Percentiles rank a stretch among this genome's conserved stretches.
These are phyloP conservation scores for Botryosphaeria dothidea DNA, from an alignment of 2,329 filamentous ascomycete species.

Conservation along the genomic window DNA sequence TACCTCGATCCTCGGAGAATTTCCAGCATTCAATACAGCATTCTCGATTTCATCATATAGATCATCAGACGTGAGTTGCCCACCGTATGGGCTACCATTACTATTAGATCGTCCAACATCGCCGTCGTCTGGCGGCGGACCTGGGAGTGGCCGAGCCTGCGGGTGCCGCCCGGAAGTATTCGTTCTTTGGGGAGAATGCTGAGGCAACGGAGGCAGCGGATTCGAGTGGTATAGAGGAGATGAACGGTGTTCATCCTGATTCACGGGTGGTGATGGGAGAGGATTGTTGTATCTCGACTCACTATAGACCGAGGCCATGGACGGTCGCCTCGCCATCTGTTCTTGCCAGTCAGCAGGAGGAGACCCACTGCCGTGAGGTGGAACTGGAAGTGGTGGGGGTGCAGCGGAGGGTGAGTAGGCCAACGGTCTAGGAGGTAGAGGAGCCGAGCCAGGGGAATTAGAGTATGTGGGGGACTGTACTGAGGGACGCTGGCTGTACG, in stretches of 20 bases:
- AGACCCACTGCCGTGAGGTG: conserved; percentile 32
- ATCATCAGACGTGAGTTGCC: conserved; percentile 51
- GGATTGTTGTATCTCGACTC: conserved; percentile 15
- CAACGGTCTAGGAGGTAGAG: conserved; percentile 24
- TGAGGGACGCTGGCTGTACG: conserved; percentile 14
- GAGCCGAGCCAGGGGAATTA: conserved; percentile 15
- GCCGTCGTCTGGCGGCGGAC: conserved; percentile 53
- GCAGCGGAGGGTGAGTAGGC: conserved; percentile 34
- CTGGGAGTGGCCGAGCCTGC: conserved; percentile 59
- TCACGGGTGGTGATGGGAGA: conserved; percentile 10
- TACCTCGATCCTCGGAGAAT: conserved; percentile 9
- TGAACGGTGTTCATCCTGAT: conserved; percentile 4
- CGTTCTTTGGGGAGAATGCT: conserved; percentile 51
- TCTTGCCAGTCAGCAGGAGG: conserved; percentile 35
- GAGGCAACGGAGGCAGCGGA: conserved; percentile 46
- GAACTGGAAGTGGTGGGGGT: conserved; percentile 38
- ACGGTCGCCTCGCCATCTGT: conserved; percentile 9
- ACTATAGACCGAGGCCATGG: conserved; percentile 10
- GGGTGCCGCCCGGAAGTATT: conserved; percentile 59
- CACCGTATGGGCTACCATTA: conserved; percentile 38
- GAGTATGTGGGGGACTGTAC: conserved; percentile 19
- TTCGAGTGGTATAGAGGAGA: conserved; percentile 24
- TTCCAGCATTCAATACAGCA: conserved; percentile 45
- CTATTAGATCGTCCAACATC: conserved; percentile 16
- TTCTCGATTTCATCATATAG: conserved; percentile 59